A percentile compares a stretch with the other conserved stretches of the same genome.
These are phyloP conservation scores for Corylus heterophylla DNA, from an alignment of 306 rosid genomes.

Conservation along the genomic window DNA sequence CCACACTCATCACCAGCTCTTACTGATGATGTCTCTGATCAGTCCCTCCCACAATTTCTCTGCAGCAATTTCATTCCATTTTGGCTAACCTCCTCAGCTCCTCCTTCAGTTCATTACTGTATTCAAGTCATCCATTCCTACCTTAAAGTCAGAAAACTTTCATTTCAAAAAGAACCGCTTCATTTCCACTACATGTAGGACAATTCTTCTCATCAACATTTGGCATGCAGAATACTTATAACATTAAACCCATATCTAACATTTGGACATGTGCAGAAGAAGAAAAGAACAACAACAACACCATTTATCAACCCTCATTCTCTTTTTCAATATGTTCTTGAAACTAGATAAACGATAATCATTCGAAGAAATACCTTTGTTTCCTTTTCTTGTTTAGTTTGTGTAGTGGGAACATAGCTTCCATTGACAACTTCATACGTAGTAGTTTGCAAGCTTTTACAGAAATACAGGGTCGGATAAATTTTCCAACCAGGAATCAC, in stretches of 20 bases:
- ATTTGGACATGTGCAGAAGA: background rate
- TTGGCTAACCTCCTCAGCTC: background rate
- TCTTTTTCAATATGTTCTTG: background rate
- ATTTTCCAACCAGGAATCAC: slow-evolving; percentile 36
- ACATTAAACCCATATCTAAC: background rate
- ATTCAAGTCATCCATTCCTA: background rate
- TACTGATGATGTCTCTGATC: too few species aligned
- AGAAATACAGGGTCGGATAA: slow-evolving; percentile 42
- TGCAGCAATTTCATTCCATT: too few species aligned
- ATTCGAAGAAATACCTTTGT: slow-evolving; percentile 38
- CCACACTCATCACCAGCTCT: too few species aligned
- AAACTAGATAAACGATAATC: background rate
- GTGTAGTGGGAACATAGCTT: slow-evolving; percentile 61
- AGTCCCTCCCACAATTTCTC: background rate
- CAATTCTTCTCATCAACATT: background rate
- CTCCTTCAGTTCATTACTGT: background rate
- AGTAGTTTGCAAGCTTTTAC: slow-evolving; percentile 61
- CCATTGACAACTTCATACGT: slow-evolving; percentile 75
- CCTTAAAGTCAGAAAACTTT: background rate
- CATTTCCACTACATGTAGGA: background rate
- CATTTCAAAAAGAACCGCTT: background rate
- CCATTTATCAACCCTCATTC: background rate
- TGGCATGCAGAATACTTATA: background rate
- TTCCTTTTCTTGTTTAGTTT: slow-evolving; percentile 40
- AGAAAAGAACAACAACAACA: background rate